Conservation (phyloP, 2,329 filamentous ascomycete species). For the Penicillium corylophilum region DNA sequence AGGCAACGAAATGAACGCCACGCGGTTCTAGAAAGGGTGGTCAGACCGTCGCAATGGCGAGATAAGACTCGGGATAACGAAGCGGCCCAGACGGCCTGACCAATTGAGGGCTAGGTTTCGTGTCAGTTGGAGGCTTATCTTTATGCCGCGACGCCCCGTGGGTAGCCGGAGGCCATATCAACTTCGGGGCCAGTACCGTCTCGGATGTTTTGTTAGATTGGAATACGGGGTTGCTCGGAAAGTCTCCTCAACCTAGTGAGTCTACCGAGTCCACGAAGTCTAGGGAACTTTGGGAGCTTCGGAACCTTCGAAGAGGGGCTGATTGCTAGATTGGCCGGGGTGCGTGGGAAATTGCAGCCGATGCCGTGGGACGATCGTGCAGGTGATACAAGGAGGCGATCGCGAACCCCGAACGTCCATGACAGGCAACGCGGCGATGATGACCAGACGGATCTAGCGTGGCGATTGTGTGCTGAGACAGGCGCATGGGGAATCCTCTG, state of each 20-base stretch:
- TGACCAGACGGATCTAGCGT: neutral
- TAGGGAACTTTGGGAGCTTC: no score
- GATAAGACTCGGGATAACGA: slow-evolving; percentile 3
- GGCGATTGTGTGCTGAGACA: neutral
- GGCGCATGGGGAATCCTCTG: neutral
- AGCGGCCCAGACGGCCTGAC: neutral
- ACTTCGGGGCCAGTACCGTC: neutral
- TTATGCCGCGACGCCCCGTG: neutral
- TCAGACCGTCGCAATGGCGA: neutral
- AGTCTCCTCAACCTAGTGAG: neutral
- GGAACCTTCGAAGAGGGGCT: neutral
- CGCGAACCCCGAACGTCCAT: neutral
- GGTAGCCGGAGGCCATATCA: neutral
- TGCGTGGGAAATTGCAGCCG: neutral
- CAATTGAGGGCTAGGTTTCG: neutral
- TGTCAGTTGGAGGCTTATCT: neutral
- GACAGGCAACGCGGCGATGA: neutral
- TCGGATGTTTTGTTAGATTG: neutral
- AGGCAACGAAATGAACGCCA: neutral
- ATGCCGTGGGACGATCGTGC: neutral
- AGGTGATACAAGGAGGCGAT: neutral
- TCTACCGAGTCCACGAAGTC: no score
- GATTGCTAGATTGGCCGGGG: neutral
- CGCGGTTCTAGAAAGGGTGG: neutral
- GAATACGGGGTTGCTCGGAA: neutral